Evolutionary conservation across 768 basidiomycete species (phyloP).

Genomic region (Strobilomyces echinocephalus): DNA sequence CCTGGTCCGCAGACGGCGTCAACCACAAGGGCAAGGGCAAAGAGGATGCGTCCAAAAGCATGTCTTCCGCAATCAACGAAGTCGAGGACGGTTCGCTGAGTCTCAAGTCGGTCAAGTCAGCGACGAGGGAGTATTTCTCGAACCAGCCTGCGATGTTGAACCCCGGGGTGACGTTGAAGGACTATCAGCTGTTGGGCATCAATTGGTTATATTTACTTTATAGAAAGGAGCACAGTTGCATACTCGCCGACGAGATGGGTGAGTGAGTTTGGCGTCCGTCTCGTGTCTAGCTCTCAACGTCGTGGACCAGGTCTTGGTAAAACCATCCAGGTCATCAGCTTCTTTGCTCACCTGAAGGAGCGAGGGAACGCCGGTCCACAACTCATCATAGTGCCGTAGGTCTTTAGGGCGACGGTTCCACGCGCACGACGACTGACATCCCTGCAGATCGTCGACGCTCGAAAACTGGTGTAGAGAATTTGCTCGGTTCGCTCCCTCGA

Average conservation of each 20-base stretch:
- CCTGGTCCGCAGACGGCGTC: conserved; percentile 54
- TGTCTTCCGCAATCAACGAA: conserved; percentile 30
- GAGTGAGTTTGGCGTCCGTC: conserved; percentile 24
- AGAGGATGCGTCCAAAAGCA: conserved; percentile 25
- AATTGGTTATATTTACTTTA: conserved; percentile 95
- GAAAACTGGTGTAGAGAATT: conserved; percentile 99
- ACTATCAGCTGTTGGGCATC: conserved; percentile 95
- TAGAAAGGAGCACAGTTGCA: conserved; percentile 77
- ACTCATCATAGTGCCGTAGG: conserved; percentile 92
- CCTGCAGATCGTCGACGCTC: conserved; percentile 78
- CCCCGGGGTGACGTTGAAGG: conserved; percentile 75
- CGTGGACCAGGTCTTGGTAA: conserved; percentile 79
- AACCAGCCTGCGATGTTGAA: conserved; percentile 68
- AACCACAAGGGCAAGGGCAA: conserved; percentile 37
- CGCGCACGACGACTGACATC: conserved; percentile 6
- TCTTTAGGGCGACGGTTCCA: conserved; percentile 13
- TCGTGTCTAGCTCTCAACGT: neutral
- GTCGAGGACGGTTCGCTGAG: conserved; percentile 60
- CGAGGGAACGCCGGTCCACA: conserved; percentile 78
- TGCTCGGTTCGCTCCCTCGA: conserved; percentile 78
- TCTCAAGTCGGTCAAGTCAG: conserved; percentile 43
- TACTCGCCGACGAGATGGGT: conserved; percentile 99
- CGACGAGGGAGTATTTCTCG: conserved; percentile 61
- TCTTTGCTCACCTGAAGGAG: conserved; percentile 86
- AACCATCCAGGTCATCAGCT: conserved; percentile 97